Evolutionary conservation across 2,329 filamentous ascomycete species (phyloP), one percentile per base, ranked within the genome.

Genomic region (Orbilia ellipsospora): DNA sequence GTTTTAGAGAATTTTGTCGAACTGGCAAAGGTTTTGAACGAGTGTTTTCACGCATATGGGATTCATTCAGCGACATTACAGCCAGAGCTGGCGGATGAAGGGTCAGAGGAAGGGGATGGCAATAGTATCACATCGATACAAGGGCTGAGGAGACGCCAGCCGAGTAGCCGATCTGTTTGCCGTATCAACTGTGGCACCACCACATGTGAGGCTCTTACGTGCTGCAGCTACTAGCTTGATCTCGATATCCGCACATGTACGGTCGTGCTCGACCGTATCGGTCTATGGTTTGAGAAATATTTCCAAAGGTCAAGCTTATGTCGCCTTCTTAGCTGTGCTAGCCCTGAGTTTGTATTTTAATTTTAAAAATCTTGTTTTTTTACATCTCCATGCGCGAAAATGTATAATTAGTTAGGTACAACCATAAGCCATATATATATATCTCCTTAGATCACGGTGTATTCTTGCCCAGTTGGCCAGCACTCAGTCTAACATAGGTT

Each of bases 1-100:
- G 85, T 85, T 7, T 81, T 91, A 23, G 81, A 83, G 42, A 83
- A 83, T 59, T 92, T 92, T 80, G 86, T 88, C 82, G 83, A 84
- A 60, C 86, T 87, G 73, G 88, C 89, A 1, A 87, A 85, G 78
- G 87, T 86, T 1, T 87, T 92, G 63, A 86, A 86, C 72, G 87
- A 92, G 80, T 92, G 90, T 80, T 85, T 93, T 45, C 90, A 91
- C 79, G 89, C 87, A 1, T 92, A 92, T 79, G 91, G 90, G 4
- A 88, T 93, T 74, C 89, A 93, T 81, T 90, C 89, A 12, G 85
- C 85, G 2, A 92, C 91, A 0, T 80, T 94, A 36, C 90, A 93
- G 82, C 90, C 90, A 0, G 90, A 92, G 80, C 78, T 86, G 15
- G 80, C 80, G 4, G 62, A 67, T 23, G 73, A 72, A 7, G 56